Evolutionary conservation across 176 grass and related monocot genomes (phyloP).

Genomic region (Musa beccarii): DNA sequence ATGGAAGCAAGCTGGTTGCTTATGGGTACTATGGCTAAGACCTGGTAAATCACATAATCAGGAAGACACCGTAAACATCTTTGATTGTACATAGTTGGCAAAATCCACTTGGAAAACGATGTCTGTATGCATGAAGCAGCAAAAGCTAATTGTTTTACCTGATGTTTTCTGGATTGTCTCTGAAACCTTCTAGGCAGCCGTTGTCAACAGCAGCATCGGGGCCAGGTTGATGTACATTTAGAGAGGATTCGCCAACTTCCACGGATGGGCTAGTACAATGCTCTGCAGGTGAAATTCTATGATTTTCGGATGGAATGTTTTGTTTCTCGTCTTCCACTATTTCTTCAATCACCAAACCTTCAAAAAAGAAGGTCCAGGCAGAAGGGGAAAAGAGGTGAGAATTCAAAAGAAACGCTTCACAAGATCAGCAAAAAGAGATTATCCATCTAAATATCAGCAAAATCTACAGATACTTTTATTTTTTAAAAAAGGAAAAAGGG

Average conservation of each 20-base stretch:
- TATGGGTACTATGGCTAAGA: too few relatives aligned
- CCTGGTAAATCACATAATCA: neutral
- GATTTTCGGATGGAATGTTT: constrained; percentile 27
- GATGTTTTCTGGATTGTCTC: constrained; percentile 37
- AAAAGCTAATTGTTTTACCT: constrained; percentile 28
- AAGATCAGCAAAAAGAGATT: neutral
- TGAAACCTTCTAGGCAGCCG: constrained; percentile 33
- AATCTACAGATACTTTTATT: neutral
- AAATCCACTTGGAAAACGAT: neutral
- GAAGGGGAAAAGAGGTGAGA: constrained; percentile 1
- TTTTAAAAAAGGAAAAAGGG: neutral
- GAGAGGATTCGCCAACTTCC: constrained; percentile 35
- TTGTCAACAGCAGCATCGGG: constrained; percentile 5
- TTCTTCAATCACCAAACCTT: constrained; percentile 91
- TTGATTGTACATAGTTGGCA: neutral
- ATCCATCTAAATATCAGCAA: neutral
- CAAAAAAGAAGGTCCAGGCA: neutral
- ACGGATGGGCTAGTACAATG: constrained; percentile 38
- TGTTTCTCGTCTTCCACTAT: constrained; percentile 49
- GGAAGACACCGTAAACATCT: neutral
- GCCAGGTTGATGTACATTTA: constrained; percentile 6
- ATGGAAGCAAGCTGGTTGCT: too few relatives aligned
- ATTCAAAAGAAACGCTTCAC: neutral
- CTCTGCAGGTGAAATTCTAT: constrained; percentile 34
- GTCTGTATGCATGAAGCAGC: neutral